phyloP scores from a whole-genome alignment of 441 rosid genomes.

The Sinapis alba region DNA sequence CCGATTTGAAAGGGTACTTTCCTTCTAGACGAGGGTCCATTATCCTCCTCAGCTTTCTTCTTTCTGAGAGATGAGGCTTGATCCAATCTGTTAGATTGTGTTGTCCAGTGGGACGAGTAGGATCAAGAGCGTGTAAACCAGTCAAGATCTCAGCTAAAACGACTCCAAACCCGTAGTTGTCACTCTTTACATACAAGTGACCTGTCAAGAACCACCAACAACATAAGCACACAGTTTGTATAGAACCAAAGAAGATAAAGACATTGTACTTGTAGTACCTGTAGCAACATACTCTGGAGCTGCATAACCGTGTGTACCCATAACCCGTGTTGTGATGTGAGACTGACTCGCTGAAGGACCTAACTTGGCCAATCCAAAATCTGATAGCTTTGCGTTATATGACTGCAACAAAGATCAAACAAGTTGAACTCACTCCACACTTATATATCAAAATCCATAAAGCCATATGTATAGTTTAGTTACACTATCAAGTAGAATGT shows the following conservation, averaged over 20 bases:
- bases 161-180: slow-evolving; percentile 83
- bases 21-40: slow-evolving; percentile 79
- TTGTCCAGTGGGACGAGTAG: slow-evolving; percentile 56
- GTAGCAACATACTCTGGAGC: slow-evolving; percentile 95
- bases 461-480: background rate
- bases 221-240: slow-evolving; percentile 8
- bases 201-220: slow-evolving; percentile 48
- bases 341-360: slow-evolving; percentile 94
- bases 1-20: slow-evolving; percentile 63
- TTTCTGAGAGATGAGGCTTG: slow-evolving; percentile 59
- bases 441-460: slow-evolving; percentile 12
- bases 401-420: slow-evolving; percentile 50
- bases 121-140: slow-evolving; percentile 69
- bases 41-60: slow-evolving; percentile 57
- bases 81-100: slow-evolving; percentile 71
- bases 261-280: slow-evolving; percentile 45
- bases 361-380: slow-evolving; percentile 83
- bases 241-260: slow-evolving; percentile 3
- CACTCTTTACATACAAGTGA: slow-evolving; percentile 85
- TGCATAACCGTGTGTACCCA: slow-evolving; percentile 89
- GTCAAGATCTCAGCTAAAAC: slow-evolving; percentile 81
- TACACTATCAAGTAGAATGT: slow-evolving; percentile 90
- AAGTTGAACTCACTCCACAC: background rate
- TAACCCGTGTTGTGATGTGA: slow-evolving; percentile 80
- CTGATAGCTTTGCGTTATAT: slow-evolving; percentile 80